Base-by-base conservation (phyloP, 345 rosid genomes). In the Salix exigua region DNA sequence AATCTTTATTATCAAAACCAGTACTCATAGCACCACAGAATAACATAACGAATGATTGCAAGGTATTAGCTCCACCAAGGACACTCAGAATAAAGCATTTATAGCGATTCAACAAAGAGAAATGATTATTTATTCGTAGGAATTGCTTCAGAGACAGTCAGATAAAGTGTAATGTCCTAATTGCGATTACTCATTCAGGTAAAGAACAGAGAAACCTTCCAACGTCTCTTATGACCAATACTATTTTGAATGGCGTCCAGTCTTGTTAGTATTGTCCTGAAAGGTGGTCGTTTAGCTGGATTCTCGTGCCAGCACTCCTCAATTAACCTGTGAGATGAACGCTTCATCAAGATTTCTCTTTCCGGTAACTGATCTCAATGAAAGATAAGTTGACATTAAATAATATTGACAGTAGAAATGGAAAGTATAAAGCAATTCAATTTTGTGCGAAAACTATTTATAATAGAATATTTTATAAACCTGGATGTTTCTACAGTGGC, bases 241-340 rank as follows among this genome's bases (percentile, higher is more conserved):
- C 81, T 82, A 79, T 77, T 73, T 69, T 87, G 76, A 74, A 91
- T 87, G 5, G 83, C 80, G 73, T 93, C 98, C 76, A 96, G 88
- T 71, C 78, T 87, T 68, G 68, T 78, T 74, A 93, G 85, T 73
- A 96, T 86, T 82, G 87, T 85, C 86, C 87, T 91, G 86, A 91
- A 96, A 11, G 96, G 78, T 2, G 97, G 99, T 81, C 99, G 85
- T 79, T 85, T 91, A 14, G 85, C 82, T 33, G 97, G 96, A 68
- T 89, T 87, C 74, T 96, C 97, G 48, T 80, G 77, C 99, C 97
- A 93, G 84, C 98, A 96, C 68, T 89, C 93, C 84, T 91, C 94
- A 73, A 93, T 96, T 83, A 93, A 85, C 87, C 99, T 93, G 89
- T 38, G 62, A 70, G 68, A 73, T 73, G 23, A 74, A 71, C 72